Base-by-base conservation (phyloP, 1,284 basidiomycete genomes). In the Flammula alnicola region DNA sequence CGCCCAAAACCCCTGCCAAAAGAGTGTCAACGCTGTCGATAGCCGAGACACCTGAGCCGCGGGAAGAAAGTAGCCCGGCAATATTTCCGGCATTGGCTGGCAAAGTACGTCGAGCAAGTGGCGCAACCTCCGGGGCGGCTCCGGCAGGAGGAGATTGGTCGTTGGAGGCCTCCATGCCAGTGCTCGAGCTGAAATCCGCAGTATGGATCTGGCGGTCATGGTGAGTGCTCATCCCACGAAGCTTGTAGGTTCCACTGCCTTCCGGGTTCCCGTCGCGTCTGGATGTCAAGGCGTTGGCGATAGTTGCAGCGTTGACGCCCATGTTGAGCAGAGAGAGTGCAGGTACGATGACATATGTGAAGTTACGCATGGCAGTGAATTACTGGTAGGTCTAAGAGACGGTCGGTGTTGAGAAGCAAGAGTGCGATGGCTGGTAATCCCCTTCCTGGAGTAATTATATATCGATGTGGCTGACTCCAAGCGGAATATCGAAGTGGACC, bases 131-230 rank as follows among this genome's bases (percentile, higher is more conserved):
- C 3, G 32, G 11, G 20, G 33, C 10, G 23, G 45, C 10, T n/a
- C 25, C 26, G 25, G 14, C 25, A 19, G 35, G 31, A 26, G n/a
- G n/a, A n/a, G n/a, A n/a, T n/a, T 17, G 40, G 7, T 48, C 26
- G 32, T 17, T 6, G 19, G 42, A 16, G 38, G 11, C 35, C 3
- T 22, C 41, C 11, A 27, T 23, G 23, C 35, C 44, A 25, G 47
- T 27, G 39, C 40, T 43, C n/a, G 45, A 37, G 31, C 54, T 56
- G 36, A 61, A 64, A 52, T 64, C 63, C 9, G 61, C 57, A 23
- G 48, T 56, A 48, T 61, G 63, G 22, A 62, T 22, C 25, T 61
- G 60, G 39, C 61, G 63, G 43, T n/a, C 33, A 27, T 47, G 37
- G 29, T 40, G 35, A 4, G 44, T 20, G 17, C 8, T 9, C 19